phyloP scores from a whole-genome alignment of 2,329 filamentous ascomycete genomes.

The Neonectria coccinea region DNA sequence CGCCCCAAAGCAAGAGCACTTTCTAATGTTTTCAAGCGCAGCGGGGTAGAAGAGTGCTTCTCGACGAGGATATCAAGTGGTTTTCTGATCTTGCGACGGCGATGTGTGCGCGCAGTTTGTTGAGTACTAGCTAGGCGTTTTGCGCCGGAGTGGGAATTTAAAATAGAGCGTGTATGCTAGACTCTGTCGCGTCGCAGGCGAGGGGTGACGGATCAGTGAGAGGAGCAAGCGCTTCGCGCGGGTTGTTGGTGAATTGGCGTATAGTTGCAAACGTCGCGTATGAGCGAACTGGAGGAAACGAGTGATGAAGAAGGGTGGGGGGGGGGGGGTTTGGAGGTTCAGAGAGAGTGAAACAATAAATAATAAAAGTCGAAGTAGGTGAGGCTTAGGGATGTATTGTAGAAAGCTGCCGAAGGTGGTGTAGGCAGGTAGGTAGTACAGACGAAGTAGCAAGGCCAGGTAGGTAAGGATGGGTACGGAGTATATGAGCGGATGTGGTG shows the following conservation, averaged over 20 bases:
- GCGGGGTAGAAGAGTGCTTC: slow-evolving; percentile 19
- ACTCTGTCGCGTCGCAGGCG: slow-evolving; percentile 22
- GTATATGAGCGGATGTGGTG: slow-evolving; percentile 24
- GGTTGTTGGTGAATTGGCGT: slow-evolving; percentile 30
- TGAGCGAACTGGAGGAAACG: slow-evolving; percentile 16
- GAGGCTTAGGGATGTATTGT: slow-evolving; percentile 24
- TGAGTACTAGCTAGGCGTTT: slow-evolving; percentile 4
- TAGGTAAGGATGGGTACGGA: slow-evolving; percentile 23
- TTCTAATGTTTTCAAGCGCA: slow-evolving; percentile 29
- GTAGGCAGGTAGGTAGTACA: slow-evolving; percentile 19
- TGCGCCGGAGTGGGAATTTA: slow-evolving; percentile 19
- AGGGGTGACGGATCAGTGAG: slow-evolving; percentile 18
- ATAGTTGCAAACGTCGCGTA: slow-evolving; percentile 20
- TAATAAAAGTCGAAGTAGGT: slow-evolving; percentile 13
- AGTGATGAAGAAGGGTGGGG: slow-evolving; percentile 14
- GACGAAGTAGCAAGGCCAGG: slow-evolving; percentile 23
- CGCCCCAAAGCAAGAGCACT: slow-evolving; percentile 35
- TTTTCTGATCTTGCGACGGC: slow-evolving; percentile 24
- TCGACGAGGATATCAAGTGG: slow-evolving; percentile 16
- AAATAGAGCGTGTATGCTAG: slow-evolving; percentile 6
- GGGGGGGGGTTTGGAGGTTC: slow-evolving; percentile 8
- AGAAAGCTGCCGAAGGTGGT: slow-evolving; percentile 26
- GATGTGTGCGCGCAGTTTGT: slow-evolving; percentile 26
- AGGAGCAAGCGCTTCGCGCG: slow-evolving; percentile 37
- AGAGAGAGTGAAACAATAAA: slow-evolving; percentile 17